Base-by-base conservation (phyloP, 352 stramenopile species). In the Phytophthora tentaculata region DNA sequence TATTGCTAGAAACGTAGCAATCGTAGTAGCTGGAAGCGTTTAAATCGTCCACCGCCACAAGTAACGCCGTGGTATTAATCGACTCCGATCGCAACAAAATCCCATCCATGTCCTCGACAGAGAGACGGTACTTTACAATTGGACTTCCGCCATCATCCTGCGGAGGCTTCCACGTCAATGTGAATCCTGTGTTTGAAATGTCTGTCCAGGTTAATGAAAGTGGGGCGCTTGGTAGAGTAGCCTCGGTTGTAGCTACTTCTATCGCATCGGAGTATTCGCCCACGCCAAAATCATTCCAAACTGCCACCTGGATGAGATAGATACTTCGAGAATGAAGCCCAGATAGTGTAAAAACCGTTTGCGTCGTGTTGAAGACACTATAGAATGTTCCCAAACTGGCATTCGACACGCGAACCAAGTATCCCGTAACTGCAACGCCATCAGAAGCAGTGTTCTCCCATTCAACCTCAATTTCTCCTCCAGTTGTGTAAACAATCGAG, bases 211-310 rank as follows among this genome's bases (percentile, higher is more conserved):
- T 55, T 4, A 88, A 56, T 14, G 53, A 59, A 2, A 61, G 60
- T 0, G 83, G 79, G 0, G 55, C 19, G 23, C 69, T 77, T 16
- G 81, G 73, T 24, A 47, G 52, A 5, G 81, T 76, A 3, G 71
- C n/a, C 5, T 56, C 47, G 0, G 32, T 86, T 14, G 83, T 91
- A 14, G 56, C 56, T 0, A 74, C 65, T 2, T 67, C 60, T 3
- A 75, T 17, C 0, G 26, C 17, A 41, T 53, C 29, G 0, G 77
- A 74, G 41, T 77, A 90, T 16, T 70, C 35, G 0, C 83, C 81
- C 4, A 71, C 17, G 3, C 83, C 83, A 39, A 82, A 86, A 5
- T 1, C 4, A 49, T 83, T 91, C 81, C 80, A 90, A 24, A 72
- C 70, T 16, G 78, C 77, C 5, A 90, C 56, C 50, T 86, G 55